Conservation (phyloP, 345 rosid species). For the Combretum micranthum region DNA sequence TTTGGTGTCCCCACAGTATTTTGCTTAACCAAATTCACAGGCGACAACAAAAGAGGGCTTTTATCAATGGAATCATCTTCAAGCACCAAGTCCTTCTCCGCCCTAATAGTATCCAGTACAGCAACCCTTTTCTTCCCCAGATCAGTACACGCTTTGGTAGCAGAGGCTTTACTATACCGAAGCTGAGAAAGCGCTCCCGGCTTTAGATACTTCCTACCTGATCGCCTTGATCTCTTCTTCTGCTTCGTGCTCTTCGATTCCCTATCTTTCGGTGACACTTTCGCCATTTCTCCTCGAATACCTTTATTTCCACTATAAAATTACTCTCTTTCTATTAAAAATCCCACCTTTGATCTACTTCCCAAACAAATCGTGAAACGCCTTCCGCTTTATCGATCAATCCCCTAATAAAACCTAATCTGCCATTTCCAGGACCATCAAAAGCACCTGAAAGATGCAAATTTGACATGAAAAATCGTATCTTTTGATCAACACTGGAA, state of each 20-base stretch:
- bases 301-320: not conserved
- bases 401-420: no score
- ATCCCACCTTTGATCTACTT: conserved; percentile 2
- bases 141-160: conserved; percentile 61
- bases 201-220: conserved; percentile 58
- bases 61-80: conserved; percentile 29
- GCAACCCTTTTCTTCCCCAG: conserved; percentile 65
- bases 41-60: conserved; percentile 53
- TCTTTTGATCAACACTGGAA: no score
- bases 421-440: no score
- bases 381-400: not conserved
- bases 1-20: conserved; percentile 51
- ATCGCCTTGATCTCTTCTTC: conserved; percentile 46
- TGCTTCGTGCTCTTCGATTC: conserved; percentile 32
- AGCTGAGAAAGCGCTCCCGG: conserved; percentile 85
- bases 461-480: no score
- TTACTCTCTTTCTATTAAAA: conserved; percentile 2
- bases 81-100: conserved; percentile 16
- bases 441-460: no score
- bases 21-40: conserved; percentile 45
- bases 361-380: not conserved
- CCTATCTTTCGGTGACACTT: conserved; percentile 53
- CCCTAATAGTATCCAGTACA: conserved; percentile 35
- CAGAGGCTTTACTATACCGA: conserved; percentile 38
- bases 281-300: conserved; percentile 38